Conservation (phyloP, 2,329 filamentous ascomycete species). For the Scedosporium apiospermum region DNA sequence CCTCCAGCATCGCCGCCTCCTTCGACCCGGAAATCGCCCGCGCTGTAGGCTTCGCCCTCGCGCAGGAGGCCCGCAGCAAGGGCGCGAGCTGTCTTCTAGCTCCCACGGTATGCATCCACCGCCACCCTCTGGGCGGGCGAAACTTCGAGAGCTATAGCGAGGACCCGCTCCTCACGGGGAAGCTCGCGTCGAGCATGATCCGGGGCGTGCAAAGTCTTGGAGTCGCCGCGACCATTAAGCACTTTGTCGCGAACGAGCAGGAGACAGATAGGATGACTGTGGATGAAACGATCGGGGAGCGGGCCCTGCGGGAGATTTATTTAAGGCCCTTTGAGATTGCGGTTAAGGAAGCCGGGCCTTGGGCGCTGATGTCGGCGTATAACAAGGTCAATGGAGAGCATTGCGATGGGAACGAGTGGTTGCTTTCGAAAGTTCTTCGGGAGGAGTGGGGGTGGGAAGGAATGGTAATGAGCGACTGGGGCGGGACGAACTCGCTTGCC, state of each 20-base stretch:
- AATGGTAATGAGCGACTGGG: slow-evolving; percentile 29
- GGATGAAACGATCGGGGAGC: slow-evolving; percentile 17
- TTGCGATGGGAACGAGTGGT: slow-evolving; percentile 18
- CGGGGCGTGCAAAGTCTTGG: slow-evolving; percentile 29
- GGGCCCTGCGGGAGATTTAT: slow-evolving; percentile 18
- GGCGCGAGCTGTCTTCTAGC: slow-evolving; percentile 57
- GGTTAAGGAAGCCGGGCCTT: slow-evolving; percentile 28
- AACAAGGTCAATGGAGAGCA: slow-evolving; percentile 30
- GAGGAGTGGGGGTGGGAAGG: slow-evolving; percentile 33
- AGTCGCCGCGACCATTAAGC: slow-evolving; percentile 32
- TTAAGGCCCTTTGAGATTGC: slow-evolving; percentile 30
- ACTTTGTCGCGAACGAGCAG: slow-evolving; percentile 33
- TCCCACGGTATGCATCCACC: slow-evolving; percentile 28
- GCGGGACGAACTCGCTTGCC: slow-evolving; percentile 19
- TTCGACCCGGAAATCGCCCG: slow-evolving; percentile 51
- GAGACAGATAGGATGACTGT: slow-evolving; percentile 18
- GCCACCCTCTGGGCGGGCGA: slow-evolving; percentile 30
- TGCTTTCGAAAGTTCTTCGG: slow-evolving; percentile 25
- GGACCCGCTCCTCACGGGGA: slow-evolving; percentile 29
- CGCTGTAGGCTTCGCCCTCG: slow-evolving; percentile 49
- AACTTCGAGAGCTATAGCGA: slow-evolving; percentile 31
- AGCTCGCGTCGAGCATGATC: slow-evolving; percentile 21
- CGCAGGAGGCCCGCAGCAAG: slow-evolving; percentile 45
- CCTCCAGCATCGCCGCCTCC: slow-evolving; percentile 44
- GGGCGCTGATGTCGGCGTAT: slow-evolving; percentile 24